Evolutionary conservation across 2,329 filamentous ascomycete species (phyloP), one percentile per base, ranked within the genome.

Genomic region (Monosporascus sp.): DNA sequence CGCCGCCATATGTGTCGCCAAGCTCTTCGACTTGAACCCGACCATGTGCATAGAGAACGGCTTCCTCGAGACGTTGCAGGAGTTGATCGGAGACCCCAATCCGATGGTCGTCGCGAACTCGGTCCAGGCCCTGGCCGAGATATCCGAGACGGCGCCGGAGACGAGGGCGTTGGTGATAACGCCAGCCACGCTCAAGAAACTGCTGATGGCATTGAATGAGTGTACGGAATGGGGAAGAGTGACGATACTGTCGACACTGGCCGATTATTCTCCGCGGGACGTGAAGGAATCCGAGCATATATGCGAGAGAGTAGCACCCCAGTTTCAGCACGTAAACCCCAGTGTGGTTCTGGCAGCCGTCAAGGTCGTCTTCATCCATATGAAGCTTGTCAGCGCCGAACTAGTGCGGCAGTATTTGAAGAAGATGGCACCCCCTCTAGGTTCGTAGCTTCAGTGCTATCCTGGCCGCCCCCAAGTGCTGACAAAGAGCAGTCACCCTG

Each of bases 101-200:
- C 94, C 94, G 3, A 99, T 97, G 93, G 94, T 99, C 4, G 94
- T 99, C 54, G 94, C 94, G 58, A 99, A 99, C 74, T 94, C 90
- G 15, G 94, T 99, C 8, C 93, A 92, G 57, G 94, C 94, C 3
- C 79, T 99, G 50, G 87, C 89, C 8, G 94, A 99, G 69, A 99
- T 99, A 66, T 80, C 81, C 62, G 92, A 99, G 69, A 85, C 90
- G 0, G 89, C 92, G 1, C 94, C 94, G 11, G 93, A 97, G 70
- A 97, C 92, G 1, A 85, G 85, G 58, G 94, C 93, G 5, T 77
- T 99, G 51, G 79, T 90, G 48, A 87, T 99, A 57, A 95, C 88
- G 1, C 81, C 90, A 2, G 80, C 85, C 55, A 93, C 86, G 3
- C 76, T 99, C 58, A 97, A 97, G 78, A 99, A 97, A 75, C 84